Percentiles rank a stretch among this genome's conserved stretches.
Evolutionary conservation across 768 basidiomycete genomes (phyloP).

Genomic region (Xerocomellus chrysenteron): DNA sequence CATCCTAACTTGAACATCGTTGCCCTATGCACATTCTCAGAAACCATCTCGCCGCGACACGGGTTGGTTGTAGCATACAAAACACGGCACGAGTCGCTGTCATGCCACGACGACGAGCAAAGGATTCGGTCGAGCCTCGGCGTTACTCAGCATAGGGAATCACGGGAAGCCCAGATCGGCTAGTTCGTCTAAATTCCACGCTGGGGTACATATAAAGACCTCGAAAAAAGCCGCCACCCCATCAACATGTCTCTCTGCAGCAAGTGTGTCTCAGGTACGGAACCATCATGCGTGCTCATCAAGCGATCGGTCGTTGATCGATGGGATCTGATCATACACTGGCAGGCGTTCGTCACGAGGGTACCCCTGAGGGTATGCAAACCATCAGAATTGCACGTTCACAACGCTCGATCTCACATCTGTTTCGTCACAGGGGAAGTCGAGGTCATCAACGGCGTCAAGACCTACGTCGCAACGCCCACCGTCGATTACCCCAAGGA

Average conservation of each 20-base stretch:
- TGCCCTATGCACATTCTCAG: too few species aligned
- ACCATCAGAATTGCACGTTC: not conserved
- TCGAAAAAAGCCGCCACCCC: not conserved
- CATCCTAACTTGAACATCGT: not conserved
- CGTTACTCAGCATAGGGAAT: not conserved
- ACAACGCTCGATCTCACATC: not conserved
- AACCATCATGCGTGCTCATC: not conserved
- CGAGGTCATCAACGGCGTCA: constrained; percentile 47
- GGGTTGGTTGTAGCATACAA: not conserved
- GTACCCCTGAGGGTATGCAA: constrained; percentile 42
- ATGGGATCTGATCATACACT: not conserved
- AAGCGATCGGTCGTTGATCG: not conserved
- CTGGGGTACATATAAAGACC: constrained; percentile 13
- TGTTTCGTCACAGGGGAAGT: constrained; percentile 34
- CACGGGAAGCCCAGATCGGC: not conserved
- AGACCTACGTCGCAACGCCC: constrained; percentile 55
- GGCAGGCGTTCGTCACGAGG: constrained; percentile 50
- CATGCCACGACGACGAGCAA: not conserved
- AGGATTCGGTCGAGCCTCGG: not conserved
- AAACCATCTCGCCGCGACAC: not conserved
- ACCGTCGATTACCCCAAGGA: constrained; percentile 48
- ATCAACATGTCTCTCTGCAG: constrained; percentile 51
- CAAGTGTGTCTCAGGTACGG: constrained; percentile 55
- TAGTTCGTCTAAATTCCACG: not conserved
- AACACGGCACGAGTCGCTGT: not conserved